Percentiles rank a stretch among this genome's conserved stretches.
Conservation (phyloP, 768 basidiomycete species). For the Antrodiella citrinella region DNA sequence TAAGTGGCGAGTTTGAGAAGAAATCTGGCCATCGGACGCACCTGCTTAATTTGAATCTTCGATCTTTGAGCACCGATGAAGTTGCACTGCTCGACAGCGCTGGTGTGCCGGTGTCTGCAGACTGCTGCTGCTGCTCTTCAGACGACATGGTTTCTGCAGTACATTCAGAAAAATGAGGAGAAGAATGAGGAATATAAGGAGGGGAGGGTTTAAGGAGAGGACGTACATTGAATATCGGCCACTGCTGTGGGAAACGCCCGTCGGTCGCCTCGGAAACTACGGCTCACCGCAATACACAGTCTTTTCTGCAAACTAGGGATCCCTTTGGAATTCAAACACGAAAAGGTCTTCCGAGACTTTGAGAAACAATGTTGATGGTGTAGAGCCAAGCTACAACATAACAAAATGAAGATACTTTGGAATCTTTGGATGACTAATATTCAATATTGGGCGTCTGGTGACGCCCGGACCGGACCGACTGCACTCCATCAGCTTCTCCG, state of each 20-base stretch:
- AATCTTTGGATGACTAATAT: neutral
- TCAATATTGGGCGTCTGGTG: neutral
- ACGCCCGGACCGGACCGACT: neutral
- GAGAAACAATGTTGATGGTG: neutral
- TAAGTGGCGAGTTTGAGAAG: slow-evolving; percentile 1
- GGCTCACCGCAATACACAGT: neutral
- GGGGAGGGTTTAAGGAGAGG: no score
- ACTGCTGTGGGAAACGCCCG: neutral
- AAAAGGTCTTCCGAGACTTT: neutral
- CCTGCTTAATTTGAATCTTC: slow-evolving; percentile 86
- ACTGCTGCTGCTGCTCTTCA: neutral
- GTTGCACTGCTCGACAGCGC: slow-evolving; percentile 1
- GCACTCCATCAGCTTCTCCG: no score
- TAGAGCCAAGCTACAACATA: neutral
- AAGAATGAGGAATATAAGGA: neutral
- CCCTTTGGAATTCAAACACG: no score
- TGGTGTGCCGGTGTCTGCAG: neutral
- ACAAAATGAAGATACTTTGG: neutral
- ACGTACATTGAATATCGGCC: neutral
- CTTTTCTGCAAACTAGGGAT: no score
- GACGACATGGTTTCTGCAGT: neutral
- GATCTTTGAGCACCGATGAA: slow-evolving; percentile 51
- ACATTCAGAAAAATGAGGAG: neutral
- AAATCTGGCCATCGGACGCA: slow-evolving; percentile 22
- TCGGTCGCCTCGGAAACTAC: neutral